These are phyloP conservation scores for Ophiobolus disseminans DNA, from an alignment of 2,329 filamentous ascomycete species.

Conservation along the genomic window DNA sequence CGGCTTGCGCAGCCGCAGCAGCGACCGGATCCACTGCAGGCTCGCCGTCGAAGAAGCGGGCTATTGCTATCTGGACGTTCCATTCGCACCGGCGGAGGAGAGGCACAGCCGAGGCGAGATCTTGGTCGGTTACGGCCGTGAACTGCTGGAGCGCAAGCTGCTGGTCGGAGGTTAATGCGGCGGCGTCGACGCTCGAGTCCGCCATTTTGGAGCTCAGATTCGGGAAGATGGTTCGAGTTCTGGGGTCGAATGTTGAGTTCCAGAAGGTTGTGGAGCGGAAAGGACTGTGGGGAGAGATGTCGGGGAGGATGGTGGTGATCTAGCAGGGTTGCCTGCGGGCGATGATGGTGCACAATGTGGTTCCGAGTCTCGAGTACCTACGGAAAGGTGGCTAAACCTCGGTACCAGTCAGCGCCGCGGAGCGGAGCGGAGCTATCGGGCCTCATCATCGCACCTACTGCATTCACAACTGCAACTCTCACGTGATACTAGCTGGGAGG, in stretches of 20 bases:
- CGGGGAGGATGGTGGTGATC: conserved; percentile 1
- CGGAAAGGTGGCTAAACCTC: too few species aligned
- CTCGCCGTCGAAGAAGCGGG: conserved; percentile 98
- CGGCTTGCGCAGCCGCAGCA: conserved; percentile 71
- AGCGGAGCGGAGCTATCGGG: too few species aligned
- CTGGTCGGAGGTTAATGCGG: conserved; percentile 76
- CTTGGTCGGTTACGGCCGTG: conserved; percentile 85
- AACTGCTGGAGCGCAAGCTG: conserved; percentile 88
- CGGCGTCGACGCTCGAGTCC: conserved; percentile 61
- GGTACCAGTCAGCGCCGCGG: too few species aligned
- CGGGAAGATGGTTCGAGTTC: not conserved
- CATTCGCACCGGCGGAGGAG: conserved; percentile 87
- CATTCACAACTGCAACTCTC: too few species aligned
- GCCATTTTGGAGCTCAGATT: conserved; percentile 39
- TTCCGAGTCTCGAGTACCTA: too few species aligned
- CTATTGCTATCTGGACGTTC: conserved; percentile 96
- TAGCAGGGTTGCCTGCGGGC: conserved; percentile 10
- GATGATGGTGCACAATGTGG: too few species aligned
- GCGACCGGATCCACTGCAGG: conserved; percentile 76
- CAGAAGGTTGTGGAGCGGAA: conserved; percentile 11
- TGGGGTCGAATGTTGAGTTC: not conserved
- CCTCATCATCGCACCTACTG: too few species aligned
- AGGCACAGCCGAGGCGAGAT: conserved; percentile 75
- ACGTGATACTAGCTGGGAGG: too few species aligned
- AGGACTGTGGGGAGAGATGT: conserved; percentile 18